Base-by-base conservation (phyloP, 139 green algal species). In the Spirogloea muscicola region DNA sequence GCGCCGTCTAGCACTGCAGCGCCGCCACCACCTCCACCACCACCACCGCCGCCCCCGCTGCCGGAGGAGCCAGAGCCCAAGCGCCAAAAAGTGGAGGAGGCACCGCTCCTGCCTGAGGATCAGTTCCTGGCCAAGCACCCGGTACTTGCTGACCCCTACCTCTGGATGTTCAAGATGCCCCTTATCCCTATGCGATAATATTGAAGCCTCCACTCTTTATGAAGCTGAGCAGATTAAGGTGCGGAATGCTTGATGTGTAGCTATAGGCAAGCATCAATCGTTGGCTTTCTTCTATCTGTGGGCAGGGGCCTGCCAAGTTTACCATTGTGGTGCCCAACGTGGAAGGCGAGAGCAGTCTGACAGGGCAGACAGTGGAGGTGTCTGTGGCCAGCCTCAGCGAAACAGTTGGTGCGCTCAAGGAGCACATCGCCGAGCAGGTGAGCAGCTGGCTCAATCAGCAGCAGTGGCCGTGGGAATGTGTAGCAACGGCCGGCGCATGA, bases 51-150 rank as follows among this genome's bases (percentile, higher is more conserved):
- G 40, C 58, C 31, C 31, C 70, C 21, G 34, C 59, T 29, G 48
- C 58, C 41, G 25, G 64, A 83, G 2, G 80, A 83, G 29, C 74
- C 68, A 13, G 80, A 76, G n/a, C n/a, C 74, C 0, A 83, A 85
- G 67, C 66, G 68, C 38, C 42, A 68, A 58, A 67, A 69, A 13
- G 39, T 80, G 16, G 75, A 84, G n/a, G 67, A 83, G 36, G 39
- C 37, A 21, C 25, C 29, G 39, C 25, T 83, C 1, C 57, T 77
- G 10, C 55, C 76, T 3, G 80, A 86, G 51, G 55, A 72, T 25
- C 49, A 76, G 2, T 86, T 69, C n/a, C 51, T 86, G 27, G 75
- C 58, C 9, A 58, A 76, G 43, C 69, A 83, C 25, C 48, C 42
- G 61, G 72, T 80, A n/a, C 49, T 63, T 42, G 36, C 1, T n/a